Evolutionary conservation across 495 filamentous ascomycete species (phyloP).

Genomic region (Stereocaulon alpinum): DNA sequence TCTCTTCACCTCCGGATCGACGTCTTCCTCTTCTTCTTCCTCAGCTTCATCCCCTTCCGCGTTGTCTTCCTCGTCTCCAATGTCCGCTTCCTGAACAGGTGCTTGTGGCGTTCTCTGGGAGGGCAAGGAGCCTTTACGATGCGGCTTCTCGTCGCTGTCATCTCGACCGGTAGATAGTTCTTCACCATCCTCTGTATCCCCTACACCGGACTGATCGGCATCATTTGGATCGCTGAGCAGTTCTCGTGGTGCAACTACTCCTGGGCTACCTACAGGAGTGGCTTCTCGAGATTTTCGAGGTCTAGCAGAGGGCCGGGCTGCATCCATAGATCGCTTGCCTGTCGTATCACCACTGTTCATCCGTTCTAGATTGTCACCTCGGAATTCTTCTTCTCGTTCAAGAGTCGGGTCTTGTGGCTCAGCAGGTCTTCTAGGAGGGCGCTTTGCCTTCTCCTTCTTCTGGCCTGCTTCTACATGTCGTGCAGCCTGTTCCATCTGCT

Average conservation of each 20-base stretch:
- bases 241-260: slow-evolving; percentile 38
- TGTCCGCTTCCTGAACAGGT: slow-evolving; percentile 27
- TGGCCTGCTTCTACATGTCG: slow-evolving; percentile 68
- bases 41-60: slow-evolving; percentile 49
- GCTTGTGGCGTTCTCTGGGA: slow-evolving; percentile 22
- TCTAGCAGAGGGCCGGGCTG: slow-evolving; percentile 25
- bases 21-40: slow-evolving; percentile 66
- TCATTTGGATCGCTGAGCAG: slow-evolving; percentile 72
- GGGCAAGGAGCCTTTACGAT: slow-evolving; percentile 19
- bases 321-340: slow-evolving; percentile 51
- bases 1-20: slow-evolving; percentile 80
- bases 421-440: slow-evolving; percentile 66
- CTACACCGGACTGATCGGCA: slow-evolving; percentile 79
- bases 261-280: slow-evolving; percentile 34
- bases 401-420: slow-evolving; percentile 41
- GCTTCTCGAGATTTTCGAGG: slow-evolving; percentile 45
- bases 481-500: slow-evolving; percentile 77
- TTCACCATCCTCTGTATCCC: slow-evolving; percentile 74
- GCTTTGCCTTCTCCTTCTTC: slow-evolving; percentile 83
- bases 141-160: slow-evolving; percentile 52
- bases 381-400: slow-evolving; percentile 27
- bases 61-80: slow-evolving; percentile 39
- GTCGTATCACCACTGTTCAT: slow-evolving; percentile 41
- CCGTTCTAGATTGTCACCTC: slow-evolving; percentile 33
- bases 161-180: slow-evolving; percentile 65